phyloP scores from a whole-genome alignment of 164 flowering plant species.

The Paratinospora sagittata region DNA sequence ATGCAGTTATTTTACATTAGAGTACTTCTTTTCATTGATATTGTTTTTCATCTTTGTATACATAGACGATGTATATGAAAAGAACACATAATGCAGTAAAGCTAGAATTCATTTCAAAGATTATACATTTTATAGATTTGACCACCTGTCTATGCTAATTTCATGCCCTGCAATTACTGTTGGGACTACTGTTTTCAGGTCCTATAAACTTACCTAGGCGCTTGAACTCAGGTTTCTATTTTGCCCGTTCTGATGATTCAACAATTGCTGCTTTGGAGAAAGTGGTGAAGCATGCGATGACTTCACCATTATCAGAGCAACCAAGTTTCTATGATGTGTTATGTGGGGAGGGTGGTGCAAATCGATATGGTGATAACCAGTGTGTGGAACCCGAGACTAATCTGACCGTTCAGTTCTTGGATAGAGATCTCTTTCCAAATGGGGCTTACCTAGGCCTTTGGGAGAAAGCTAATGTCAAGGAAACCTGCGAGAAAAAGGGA shows the following conservation, averaged over 20 bases:
- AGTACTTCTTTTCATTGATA: too few relatives aligned
- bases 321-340: constrained; percentile 92
- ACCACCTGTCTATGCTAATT: too few relatives aligned
- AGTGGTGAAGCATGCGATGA: constrained; percentile 84
- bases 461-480: constrained; percentile 48
- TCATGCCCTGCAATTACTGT: neutral
- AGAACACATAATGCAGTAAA: too few relatives aligned
- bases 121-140: too few relatives aligned
- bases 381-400: constrained; percentile 79
- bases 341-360: constrained; percentile 72
- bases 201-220: constrained; percentile 84
- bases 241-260: constrained; percentile 56
- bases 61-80: too few relatives aligned
- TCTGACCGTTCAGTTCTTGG: constrained; percentile 66
- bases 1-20: too few relatives aligned
- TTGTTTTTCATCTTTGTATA: too few relatives aligned
- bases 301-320: constrained; percentile 80
- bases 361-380: constrained; percentile 57
- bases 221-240: constrained; percentile 93
- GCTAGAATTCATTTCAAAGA: too few relatives aligned
- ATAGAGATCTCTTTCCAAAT: constrained; percentile 81
- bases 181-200: constrained; percentile 30
- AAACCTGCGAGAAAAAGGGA: constrained; percentile 52
- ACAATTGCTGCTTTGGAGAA: constrained; percentile 80
- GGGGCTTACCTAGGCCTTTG: constrained; percentile 83